Evolutionary conservation across 2,329 filamentous ascomycete genomes (phyloP).

Genomic region (Mycocentrospora acerina): DNA sequence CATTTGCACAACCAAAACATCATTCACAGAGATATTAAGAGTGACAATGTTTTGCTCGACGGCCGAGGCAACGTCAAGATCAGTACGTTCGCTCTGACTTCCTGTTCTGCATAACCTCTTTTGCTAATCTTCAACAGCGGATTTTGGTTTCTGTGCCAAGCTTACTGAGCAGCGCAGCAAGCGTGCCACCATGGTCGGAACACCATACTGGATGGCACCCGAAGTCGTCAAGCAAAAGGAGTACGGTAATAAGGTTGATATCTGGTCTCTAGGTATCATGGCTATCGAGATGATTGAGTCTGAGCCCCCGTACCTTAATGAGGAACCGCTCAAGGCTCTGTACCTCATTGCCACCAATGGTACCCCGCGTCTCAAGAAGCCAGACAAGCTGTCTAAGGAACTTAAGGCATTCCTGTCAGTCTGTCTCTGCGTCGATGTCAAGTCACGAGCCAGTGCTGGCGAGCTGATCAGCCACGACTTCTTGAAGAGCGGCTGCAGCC

Average conservation of each 20-base stretch:
- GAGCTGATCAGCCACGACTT: conserved; percentile 93
- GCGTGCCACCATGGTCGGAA: conserved; percentile 98
- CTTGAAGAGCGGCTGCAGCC: conserved; percentile 84
- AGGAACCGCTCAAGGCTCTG: conserved; percentile 94
- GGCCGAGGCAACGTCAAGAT: conserved; percentile 96
- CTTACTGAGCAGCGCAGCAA: conserved; percentile 96
- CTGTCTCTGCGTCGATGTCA: conserved; percentile 94
- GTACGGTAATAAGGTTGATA: conserved; percentile 97
- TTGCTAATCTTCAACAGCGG: conserved; percentile 59
- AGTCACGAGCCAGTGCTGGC: conserved; percentile 85
- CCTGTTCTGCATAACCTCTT: too few species aligned
- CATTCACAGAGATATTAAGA: conserved; percentile 99
- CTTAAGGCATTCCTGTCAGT: conserved; percentile 96
- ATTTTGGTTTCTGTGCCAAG: conserved; percentile 99
- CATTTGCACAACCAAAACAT: conserved; percentile 96
- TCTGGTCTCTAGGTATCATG: conserved; percentile 99
- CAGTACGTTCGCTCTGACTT: conserved; percentile 61
- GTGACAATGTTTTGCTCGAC: conserved; percentile 94
- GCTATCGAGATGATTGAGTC: conserved; percentile 99
- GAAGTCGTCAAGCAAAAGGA: conserved; percentile 99
- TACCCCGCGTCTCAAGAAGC: conserved; percentile 94
- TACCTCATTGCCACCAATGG: conserved; percentile 98
- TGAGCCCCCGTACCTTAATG: conserved; percentile 95
- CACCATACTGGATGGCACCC: conserved; percentile 99
- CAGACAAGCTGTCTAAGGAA: conserved; percentile 96